A percentile compares a stretch with the other conserved stretches of the same genome.
These are phyloP conservation scores for Cladosporium halotolerans DNA, from an alignment of 2,329 filamentous ascomycete species.

Conservation along the genomic window DNA sequence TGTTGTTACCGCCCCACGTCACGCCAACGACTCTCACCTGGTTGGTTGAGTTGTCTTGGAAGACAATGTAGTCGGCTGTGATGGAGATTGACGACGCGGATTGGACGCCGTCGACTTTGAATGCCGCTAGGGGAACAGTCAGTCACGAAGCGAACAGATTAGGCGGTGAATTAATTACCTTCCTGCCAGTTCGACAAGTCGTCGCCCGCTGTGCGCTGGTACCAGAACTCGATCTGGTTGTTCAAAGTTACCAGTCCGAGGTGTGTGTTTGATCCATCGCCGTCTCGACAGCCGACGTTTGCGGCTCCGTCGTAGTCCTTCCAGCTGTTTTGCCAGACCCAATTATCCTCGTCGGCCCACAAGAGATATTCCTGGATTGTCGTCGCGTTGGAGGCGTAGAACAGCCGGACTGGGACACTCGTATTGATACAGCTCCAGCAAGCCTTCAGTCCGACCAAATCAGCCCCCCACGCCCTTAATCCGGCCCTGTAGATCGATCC, in stretches of 20 bases:
- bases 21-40: not conserved
- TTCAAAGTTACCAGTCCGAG: not conserved
- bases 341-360: not conserved
- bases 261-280: not conserved
- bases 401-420: not conserved
- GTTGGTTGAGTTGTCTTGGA: not conserved
- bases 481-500: not conserved
- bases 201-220: not conserved
- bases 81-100: not conserved
- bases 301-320: not conserved
- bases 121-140: not conserved
- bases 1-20: not conserved
- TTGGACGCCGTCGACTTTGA: not conserved
- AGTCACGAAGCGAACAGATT: not conserved
- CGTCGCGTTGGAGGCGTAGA: not conserved
- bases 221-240: constrained; percentile 1
- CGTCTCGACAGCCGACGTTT: not conserved
- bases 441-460: not conserved
- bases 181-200: not conserved
- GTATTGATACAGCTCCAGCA: not conserved
- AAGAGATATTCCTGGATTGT: not conserved
- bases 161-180: not conserved
- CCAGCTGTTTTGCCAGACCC: not conserved
- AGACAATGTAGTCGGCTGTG: not conserved
- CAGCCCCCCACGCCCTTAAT: not conserved